Percentiles rank a stretch among this genome's conserved stretches.
Evolutionary conservation across 306 rosid genomes (phyloP).

Genomic region (Ammopiptanthus mongolicus): DNA sequence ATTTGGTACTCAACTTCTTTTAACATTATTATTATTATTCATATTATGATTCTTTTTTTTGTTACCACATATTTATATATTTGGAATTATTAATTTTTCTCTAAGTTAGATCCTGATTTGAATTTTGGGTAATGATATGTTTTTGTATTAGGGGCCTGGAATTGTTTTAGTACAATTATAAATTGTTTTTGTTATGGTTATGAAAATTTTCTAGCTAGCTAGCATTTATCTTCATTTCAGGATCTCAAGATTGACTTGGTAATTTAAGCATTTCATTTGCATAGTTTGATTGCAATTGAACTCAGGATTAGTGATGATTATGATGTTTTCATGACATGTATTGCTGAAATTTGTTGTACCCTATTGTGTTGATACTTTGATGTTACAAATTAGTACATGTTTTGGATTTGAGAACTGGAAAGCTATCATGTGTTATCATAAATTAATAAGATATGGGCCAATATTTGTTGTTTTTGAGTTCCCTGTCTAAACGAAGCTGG

Average conservation of each 20-base stretch:
- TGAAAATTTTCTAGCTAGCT: background rate
- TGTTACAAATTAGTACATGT: background rate
- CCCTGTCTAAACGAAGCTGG: background rate
- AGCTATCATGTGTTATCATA: background rate
- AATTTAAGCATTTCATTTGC: background rate
- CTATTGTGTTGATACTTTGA: background rate
- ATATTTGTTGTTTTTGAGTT: background rate
- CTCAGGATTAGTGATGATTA: background rate
- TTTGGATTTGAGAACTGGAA: background rate
- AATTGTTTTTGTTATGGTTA: constrained; percentile 1
- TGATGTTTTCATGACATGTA: background rate
- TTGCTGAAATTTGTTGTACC: background rate
- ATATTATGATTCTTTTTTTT: background rate
- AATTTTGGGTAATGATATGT: background rate
- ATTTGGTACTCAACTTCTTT: constrained; percentile 55
- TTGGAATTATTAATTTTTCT: constrained; percentile 12
- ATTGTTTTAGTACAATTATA: background rate
- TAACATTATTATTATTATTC: background rate
- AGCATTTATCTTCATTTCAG: background rate
- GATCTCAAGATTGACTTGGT: constrained; percentile 19
- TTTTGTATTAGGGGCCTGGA: background rate
- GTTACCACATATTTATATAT: background rate
- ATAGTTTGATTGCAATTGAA: background rate
- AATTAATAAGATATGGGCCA: background rate
- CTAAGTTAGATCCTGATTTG: constrained; percentile 38